Conservation (phyloP, 768 basidiomycete species). For the Leccinum boreale region DNA sequence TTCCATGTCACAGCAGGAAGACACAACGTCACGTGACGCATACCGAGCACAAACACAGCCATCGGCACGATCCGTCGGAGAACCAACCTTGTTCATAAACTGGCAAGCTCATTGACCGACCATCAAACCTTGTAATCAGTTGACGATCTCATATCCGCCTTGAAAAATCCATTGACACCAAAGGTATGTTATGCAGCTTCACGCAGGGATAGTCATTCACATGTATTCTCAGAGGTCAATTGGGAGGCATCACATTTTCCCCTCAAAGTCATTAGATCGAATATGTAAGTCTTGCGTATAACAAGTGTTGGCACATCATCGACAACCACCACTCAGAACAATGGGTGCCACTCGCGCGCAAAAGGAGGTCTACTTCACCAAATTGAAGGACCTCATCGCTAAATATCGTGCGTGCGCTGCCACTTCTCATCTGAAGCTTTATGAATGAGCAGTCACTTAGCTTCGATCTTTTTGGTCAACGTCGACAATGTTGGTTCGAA, state of each 20-base stretch:
- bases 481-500: conserved; percentile 99
- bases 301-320: neutral
- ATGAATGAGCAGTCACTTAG: conserved; percentile 39
- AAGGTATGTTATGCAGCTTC: conserved; percentile 45
- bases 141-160: conserved; percentile 47
- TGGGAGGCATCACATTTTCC: conserved; percentile 69
- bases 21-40: neutral
- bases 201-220: neutral
- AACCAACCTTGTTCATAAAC: conserved; percentile 30
- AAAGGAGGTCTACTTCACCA: conserved; percentile 88
- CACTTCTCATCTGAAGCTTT: neutral
- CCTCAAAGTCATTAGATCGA: conserved; percentile 20
- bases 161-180: conserved; percentile 95
- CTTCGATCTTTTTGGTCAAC: conserved; percentile 98
- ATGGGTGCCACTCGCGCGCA: conserved; percentile 93
- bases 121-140: conserved; percentile 26
- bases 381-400: conserved; percentile 89
- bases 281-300: conserved; percentile 22
- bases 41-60: neutral
- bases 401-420: conserved; percentile 71
- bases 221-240: conserved; percentile 72
- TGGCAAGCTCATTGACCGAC: conserved; percentile 17
- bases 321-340: conserved; percentile 33
- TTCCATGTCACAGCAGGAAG: conserved; percentile 57
- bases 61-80: conserved; percentile 22